phyloP scores from a whole-genome alignment of 192 early-diverging fungal species.

The Coemansia sp. region DNA sequence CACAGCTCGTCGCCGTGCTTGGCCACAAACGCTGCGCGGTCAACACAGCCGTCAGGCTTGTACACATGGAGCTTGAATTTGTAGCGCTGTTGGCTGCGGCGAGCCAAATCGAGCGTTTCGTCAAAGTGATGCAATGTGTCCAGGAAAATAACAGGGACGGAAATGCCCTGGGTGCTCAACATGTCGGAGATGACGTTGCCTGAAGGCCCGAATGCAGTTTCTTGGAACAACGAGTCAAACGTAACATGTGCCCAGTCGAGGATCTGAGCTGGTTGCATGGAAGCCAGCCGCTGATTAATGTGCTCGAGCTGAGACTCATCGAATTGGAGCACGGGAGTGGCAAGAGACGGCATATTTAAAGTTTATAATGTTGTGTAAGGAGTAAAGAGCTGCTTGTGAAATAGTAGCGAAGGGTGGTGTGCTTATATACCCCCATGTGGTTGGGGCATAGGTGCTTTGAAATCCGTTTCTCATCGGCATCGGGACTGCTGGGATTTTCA shows the following conservation, averaged over 20 bases:
- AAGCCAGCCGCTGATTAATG: slow-evolving; percentile 73
- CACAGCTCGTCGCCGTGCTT: slow-evolving; percentile 80
- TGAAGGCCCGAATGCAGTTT: slow-evolving; percentile 91
- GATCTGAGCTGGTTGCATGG: slow-evolving; percentile 73
- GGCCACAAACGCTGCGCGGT: slow-evolving; percentile 66
- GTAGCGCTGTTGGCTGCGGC: slow-evolving; percentile 68
- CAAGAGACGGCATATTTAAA: slow-evolving; percentile 36
- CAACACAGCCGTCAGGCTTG: slow-evolving; percentile 65
- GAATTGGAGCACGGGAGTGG: slow-evolving; percentile 39
- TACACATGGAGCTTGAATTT: slow-evolving; percentile 68
- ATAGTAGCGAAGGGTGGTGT: neutral
- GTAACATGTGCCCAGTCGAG: slow-evolving; percentile 84
- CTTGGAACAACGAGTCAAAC: slow-evolving; percentile 82
- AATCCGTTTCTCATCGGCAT: neutral
- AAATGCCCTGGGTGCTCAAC: slow-evolving; percentile 66
- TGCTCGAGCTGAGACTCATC: slow-evolving; percentile 59
- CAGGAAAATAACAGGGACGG: slow-evolving; percentile 78
- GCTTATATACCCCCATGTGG: too few species aligned
- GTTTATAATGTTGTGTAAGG: neutral
- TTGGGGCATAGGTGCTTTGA: neutral
- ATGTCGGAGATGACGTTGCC: slow-evolving; percentile 88
- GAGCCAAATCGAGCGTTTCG: slow-evolving; percentile 82
- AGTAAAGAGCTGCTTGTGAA: neutral
- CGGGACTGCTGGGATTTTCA: neutral
- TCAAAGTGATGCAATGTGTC: slow-evolving; percentile 95